Conservation (phyloP, 164 flowering plant genomes). For the Euptelea pleiosperma region DNA sequence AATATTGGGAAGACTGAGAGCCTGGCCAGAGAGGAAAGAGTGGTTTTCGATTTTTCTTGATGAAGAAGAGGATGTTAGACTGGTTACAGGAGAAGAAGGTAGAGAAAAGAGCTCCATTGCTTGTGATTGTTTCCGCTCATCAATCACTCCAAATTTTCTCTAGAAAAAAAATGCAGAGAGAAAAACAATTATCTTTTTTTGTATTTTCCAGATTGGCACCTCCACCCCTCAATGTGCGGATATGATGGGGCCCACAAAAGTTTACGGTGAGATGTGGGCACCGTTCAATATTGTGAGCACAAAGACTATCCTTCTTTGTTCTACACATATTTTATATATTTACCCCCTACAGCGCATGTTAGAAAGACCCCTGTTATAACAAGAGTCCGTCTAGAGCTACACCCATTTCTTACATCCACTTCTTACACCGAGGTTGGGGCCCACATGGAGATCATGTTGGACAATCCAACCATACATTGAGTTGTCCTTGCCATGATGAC, state of each 20-base stretch:
- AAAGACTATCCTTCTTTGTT: not conserved
- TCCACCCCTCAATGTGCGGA: conserved; percentile 22
- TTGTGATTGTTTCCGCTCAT: not conserved
- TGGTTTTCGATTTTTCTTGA: conserved; percentile 23
- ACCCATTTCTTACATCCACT: no score
- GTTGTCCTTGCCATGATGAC: no score
- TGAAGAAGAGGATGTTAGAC: conserved; percentile 19
- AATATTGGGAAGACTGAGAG: conserved; percentile 20
- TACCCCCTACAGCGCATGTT: no score
- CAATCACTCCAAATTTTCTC: not conserved
- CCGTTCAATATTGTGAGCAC: not conserved
- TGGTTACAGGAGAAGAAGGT: conserved; percentile 25
- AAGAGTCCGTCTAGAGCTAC: no score
- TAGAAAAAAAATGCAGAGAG: not conserved
- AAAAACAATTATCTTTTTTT: not conserved
- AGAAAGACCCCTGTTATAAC: no score
- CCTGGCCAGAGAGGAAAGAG: conserved; percentile 23
- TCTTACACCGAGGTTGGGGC: no score
- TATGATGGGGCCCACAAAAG: conserved; percentile 26
- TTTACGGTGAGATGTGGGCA: not conserved
- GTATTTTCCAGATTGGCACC: conserved; percentile 11
- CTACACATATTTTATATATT: no score
- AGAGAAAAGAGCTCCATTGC: conserved; percentile 44
- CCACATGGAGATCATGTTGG: no score
- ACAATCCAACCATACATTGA: no score